Evolutionary conservation across 148 eudicot genomes (phyloP), one percentile per base, ranked within the genome.

Genomic region (Limonium bicolor): DNA sequence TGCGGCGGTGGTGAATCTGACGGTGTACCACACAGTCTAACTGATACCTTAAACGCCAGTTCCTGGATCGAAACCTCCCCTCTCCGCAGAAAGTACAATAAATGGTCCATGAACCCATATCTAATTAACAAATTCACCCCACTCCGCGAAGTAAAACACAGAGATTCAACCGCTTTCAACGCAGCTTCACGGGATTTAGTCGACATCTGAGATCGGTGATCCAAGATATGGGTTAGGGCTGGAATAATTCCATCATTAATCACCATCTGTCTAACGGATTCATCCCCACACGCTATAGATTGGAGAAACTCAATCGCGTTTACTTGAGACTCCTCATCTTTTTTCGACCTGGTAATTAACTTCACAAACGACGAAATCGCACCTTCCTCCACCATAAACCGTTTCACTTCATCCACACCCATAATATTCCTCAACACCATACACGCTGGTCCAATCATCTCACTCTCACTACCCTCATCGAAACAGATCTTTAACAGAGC

Each of bases 391-490:
- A 88, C 61, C 67, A 83, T 59, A 35, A 83, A 88, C 52, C 70
- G 42, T 81, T 74, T 83, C n/a, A 88, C 80, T 47, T 88, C 97
- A 5, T 83, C 92, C 5, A 80, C 92, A 18, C 72, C 77, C 7
- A 70, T 66, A 2, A 88, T 71, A 62, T 88, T 88, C 42, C 57
- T 64, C 68, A 88, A 56, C 29, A 88, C 84, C 45, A 71, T 67
- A 65, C 81, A 88, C 54, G 69, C 66, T 20, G 73, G 59, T n/a
- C n/a, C n/a, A n/a, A n/a, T n/a, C n/a, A n/a, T 57, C 43, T 66
- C 62, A 32, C 24, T 46, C 21, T 17, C 12, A 2, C 13, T 8
- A 8, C 61, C 66, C 11, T 32, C 46, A 22, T 42, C 47, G 3
- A 21, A 9, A n/a, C 90, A 74, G 0, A 82, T 44, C 38, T 64